phyloP scores from a whole-genome alignment of 768 basidiomycete genomes.

The Chalciporus piperatus region DNA sequence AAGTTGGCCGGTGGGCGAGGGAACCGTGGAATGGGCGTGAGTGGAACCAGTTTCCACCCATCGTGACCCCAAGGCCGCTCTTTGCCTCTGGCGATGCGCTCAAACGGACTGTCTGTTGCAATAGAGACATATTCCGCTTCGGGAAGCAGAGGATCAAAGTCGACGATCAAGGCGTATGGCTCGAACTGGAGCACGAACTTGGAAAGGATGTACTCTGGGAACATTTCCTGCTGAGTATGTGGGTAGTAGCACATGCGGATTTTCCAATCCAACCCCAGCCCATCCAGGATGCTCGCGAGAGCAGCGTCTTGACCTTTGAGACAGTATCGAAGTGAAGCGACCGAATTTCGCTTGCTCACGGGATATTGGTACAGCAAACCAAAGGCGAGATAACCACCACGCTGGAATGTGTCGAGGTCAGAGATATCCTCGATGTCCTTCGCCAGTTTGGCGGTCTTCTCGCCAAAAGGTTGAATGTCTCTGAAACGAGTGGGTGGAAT shows the following conservation, averaged over 20 bases:
- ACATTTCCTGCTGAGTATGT: no score
- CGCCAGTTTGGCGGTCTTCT: background rate
- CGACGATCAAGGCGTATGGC: background rate
- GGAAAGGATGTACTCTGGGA: background rate
- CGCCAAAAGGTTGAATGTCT: background rate
- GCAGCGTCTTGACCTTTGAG: constrained; percentile 34
- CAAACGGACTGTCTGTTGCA: background rate
- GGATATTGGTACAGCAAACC: constrained; percentile 36
- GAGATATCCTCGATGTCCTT: background rate
- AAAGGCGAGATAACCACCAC: constrained; percentile 36
- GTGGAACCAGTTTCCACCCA: background rate
- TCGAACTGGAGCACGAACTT: background rate
- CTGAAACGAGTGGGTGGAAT: background rate
- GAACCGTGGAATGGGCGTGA: background rate
- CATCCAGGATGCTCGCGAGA: constrained; percentile 16
- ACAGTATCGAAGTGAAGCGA: constrained; percentile 13
- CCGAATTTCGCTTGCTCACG: constrained; percentile 9
- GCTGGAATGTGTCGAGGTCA: constrained; percentile 27
- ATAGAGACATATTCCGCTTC: background rate
- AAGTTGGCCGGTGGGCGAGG: background rate
- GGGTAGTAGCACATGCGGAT: background rate
- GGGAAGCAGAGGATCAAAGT: background rate
- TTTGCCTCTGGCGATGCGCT: background rate
- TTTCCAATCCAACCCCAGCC: background rate
- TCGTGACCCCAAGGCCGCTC: no score